These are phyloP conservation scores for Canavalia gladiata DNA, from an alignment of 306 rosid species.

Conservation along the genomic window DNA sequence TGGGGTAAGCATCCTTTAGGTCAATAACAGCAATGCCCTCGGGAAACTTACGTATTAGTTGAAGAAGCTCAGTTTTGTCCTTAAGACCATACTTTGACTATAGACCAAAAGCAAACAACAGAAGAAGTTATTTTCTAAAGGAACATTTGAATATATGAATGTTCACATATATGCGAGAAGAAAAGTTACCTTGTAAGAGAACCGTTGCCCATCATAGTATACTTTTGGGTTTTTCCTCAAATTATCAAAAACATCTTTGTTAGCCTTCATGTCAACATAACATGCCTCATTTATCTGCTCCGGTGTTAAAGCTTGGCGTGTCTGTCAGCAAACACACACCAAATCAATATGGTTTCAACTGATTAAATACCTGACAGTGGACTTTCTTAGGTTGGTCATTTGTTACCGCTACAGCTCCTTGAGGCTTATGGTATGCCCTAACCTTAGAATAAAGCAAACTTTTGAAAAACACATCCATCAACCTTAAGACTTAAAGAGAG, in stretches of 20 bases:
- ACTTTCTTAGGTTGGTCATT: conserved; percentile 19
- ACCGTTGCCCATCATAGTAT: conserved; percentile 83
- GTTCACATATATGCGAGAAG: conserved; percentile 6
- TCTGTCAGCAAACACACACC: conserved; percentile 61
- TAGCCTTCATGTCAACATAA: conserved; percentile 81
- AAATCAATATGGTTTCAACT: conserved; percentile 36
- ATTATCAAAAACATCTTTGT: conserved; percentile 90
- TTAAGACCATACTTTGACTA: conserved; percentile 84
- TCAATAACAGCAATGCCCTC: conserved; percentile 86
- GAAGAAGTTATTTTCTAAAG: conserved; percentile 25
- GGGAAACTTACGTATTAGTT: conserved; percentile 70
- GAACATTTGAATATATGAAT: not conserved
- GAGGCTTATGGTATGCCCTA: not conserved
- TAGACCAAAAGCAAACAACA: conserved; percentile 42
- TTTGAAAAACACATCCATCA: conserved; percentile 14
- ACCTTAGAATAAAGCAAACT: not conserved
- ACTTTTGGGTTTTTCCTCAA: conserved; percentile 91
- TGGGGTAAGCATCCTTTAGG: conserved; percentile 49
- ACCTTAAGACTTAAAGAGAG: not conserved
- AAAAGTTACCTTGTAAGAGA: conserved; percentile 84
- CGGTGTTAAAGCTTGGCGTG: conserved; percentile 79
- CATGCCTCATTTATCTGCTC: conserved; percentile 86
- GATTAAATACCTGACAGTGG: not conserved
- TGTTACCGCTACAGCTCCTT: not conserved
- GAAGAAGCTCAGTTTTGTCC: conserved; percentile 78